phyloP scores from a whole-genome alignment of 176 grass and related monocot species.

The Pontederia paniculata region DNA sequence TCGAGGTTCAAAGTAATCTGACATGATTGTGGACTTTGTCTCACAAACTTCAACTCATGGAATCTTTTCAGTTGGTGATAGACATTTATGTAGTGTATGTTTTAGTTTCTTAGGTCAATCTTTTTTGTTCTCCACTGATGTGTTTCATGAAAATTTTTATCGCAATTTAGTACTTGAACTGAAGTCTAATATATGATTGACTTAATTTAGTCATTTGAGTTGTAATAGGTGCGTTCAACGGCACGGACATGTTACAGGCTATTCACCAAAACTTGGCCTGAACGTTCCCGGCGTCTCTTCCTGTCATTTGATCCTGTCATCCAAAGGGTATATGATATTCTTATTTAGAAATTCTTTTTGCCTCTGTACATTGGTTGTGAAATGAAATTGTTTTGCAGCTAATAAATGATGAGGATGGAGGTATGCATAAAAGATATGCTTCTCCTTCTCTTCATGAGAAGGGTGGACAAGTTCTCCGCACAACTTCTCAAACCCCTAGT shows the following conservation, averaged over 20 bases:
- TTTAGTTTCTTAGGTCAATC: no score
- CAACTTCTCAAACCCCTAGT: slow-evolving; percentile 38
- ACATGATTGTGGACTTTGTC: no score
- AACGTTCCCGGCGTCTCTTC: slow-evolving; percentile 64
- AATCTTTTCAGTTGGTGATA: no score
- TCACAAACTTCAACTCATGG: no score
- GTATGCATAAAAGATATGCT: slow-evolving; percentile 86
- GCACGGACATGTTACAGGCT: slow-evolving; percentile 85
- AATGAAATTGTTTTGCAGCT: slow-evolving; percentile 31
- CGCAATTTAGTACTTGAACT: background rate
- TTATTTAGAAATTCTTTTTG: background rate
- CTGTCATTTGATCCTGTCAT: slow-evolving; percentile 83
- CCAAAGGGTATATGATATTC: slow-evolving; percentile 53
- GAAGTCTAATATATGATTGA: background rate
- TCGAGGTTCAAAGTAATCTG: no score
- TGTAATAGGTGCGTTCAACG: slow-evolving; percentile 68
- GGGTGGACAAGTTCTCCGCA: slow-evolving; percentile 50
- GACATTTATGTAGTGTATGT: no score
- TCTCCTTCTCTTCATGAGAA: slow-evolving; percentile 88
- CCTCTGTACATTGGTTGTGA: slow-evolving; percentile 14
- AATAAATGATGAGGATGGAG: slow-evolving; percentile 95
- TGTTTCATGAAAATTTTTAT: background rate
- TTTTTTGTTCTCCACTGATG: no score
- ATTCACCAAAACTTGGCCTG: slow-evolving; percentile 92
- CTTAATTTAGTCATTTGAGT: background rate